These are phyloP conservation scores for Massariosphaeria phaeospora DNA, from an alignment of 495 filamentous ascomycete genomes.

Conservation along the genomic window DNA sequence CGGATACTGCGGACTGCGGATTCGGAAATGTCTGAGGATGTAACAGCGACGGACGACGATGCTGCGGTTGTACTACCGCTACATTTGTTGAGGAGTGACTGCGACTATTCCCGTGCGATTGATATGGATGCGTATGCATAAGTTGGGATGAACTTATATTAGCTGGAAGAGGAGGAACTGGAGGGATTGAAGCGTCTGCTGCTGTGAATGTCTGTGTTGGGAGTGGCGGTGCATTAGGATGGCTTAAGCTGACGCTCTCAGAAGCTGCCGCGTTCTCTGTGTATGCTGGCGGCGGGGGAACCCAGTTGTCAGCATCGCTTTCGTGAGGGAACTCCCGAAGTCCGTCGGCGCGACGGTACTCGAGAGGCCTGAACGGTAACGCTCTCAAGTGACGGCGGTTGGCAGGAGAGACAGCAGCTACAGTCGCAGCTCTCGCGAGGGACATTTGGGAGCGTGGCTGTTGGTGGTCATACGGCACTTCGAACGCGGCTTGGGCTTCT, in stretches of 20 bases:
- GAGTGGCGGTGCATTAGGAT: constrained; percentile 14
- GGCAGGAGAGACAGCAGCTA: constrained; percentile 32
- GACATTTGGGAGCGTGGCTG: constrained; percentile 33
- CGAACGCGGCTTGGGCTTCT: constrained; percentile 31
- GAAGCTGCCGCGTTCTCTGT: constrained; percentile 57
- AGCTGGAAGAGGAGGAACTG: constrained; percentile 21
- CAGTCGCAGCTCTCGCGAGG: constrained; percentile 32
- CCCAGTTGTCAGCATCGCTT: constrained; percentile 89
- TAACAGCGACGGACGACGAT: constrained; percentile 18
- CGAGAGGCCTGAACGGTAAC: constrained; percentile 32
- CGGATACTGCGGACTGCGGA: neutral
- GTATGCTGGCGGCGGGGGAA: constrained; percentile 87
- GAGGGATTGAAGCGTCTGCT: constrained; percentile 9
- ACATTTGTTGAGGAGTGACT: constrained; percentile 20
- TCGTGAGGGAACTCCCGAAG: constrained; percentile 72
- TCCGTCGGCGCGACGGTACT: constrained; percentile 57
- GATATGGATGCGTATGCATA: neutral
- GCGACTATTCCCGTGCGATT: constrained; percentile 1
- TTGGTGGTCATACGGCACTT: constrained; percentile 32
- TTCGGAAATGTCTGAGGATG: constrained; percentile 23
- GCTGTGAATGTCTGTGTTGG: neutral
- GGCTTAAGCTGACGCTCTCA: constrained; percentile 25
- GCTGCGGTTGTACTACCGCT: neutral
- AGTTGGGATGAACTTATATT: neutral
- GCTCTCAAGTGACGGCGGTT: constrained; percentile 34